phyloP scores from a whole-genome alignment of 2,329 filamentous ascomycete species.

The Scopulariopsis brevicaulis region DNA sequence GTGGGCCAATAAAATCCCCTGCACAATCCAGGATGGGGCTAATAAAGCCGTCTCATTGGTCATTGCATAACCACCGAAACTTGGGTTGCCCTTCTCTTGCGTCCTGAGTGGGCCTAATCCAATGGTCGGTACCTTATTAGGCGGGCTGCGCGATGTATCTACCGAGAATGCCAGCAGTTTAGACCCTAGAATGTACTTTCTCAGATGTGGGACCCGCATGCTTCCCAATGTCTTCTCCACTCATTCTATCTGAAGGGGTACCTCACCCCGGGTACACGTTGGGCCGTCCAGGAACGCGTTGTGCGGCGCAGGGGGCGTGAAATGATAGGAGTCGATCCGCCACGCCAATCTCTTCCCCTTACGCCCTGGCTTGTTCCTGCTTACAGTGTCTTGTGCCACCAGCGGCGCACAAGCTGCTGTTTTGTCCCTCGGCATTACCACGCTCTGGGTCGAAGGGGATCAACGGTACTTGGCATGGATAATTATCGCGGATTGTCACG shows the following conservation, averaged over 20 bases:
- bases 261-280: not conserved
- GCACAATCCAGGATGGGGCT: too few species aligned
- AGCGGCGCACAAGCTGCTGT: not conserved
- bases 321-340: not conserved
- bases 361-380: not conserved
- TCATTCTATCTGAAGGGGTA: not conserved
- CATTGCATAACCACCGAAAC: too few species aligned
- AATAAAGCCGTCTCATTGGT: too few species aligned
- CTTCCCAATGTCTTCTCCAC: not conserved
- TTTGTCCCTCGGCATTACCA: not conserved
- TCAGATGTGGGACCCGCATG: not conserved
- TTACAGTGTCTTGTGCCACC: not conserved
- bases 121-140: too few species aligned
- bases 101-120: too few species aligned
- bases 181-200: too few species aligned
- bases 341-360: not conserved
- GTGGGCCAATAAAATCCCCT: too few species aligned
- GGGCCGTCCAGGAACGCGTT: not conserved
- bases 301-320: not conserved
- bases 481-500: not conserved
- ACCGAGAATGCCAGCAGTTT: too few species aligned
- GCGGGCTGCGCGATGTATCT: too few species aligned
- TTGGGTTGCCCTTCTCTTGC: too few species aligned
- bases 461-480: not conserved
- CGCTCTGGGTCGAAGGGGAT: not conserved